A percentile compares a stretch with the other conserved stretches of the same genome.
phyloP scores from a whole-genome alignment of 1,284 basidiomycete species.

The Mycena sp. region DNA sequence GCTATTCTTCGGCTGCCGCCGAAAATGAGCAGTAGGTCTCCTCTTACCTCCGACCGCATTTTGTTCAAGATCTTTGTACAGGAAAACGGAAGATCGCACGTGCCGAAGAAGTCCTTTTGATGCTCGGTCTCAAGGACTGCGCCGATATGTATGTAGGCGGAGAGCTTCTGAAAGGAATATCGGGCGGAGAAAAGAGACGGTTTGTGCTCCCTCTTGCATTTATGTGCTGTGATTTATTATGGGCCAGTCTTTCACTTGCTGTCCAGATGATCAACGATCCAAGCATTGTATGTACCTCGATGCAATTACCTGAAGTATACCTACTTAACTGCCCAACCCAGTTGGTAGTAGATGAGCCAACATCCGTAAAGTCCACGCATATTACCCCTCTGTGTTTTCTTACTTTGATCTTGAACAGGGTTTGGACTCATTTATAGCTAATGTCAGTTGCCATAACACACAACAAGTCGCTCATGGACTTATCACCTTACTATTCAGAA shows the following conservation, averaged over 20 bases:
- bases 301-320: neutral
- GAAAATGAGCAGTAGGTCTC: conserved; percentile 41
- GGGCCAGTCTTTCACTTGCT: conserved; percentile 50
- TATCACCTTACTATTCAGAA: conserved; percentile 40
- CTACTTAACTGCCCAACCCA: too few relatives aligned
- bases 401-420: conserved; percentile 38
- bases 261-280: conserved; percentile 49
- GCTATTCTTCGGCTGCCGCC: conserved; percentile 53
- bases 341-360: conserved; percentile 48
- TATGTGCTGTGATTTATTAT: neutral
- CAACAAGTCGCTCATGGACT: neutral
- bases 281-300: conserved; percentile 30
- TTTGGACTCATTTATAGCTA: conserved; percentile 57
- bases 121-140: conserved; percentile 57
- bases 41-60: neutral
- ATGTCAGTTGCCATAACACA: conserved; percentile 6
- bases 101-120: conserved; percentile 44
- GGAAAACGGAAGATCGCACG: conserved; percentile 31
- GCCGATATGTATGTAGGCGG: conserved; percentile 63
- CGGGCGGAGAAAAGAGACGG: conserved; percentile 62
- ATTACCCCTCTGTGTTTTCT: neutral
- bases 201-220: neutral
- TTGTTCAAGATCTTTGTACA: neutral
- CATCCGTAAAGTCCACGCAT: conserved; percentile 45
- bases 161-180: conserved; percentile 57